These are phyloP conservation scores for Prunus campanulata DNA, from an alignment of 306 rosid genomes.

Conservation along the genomic window DNA sequence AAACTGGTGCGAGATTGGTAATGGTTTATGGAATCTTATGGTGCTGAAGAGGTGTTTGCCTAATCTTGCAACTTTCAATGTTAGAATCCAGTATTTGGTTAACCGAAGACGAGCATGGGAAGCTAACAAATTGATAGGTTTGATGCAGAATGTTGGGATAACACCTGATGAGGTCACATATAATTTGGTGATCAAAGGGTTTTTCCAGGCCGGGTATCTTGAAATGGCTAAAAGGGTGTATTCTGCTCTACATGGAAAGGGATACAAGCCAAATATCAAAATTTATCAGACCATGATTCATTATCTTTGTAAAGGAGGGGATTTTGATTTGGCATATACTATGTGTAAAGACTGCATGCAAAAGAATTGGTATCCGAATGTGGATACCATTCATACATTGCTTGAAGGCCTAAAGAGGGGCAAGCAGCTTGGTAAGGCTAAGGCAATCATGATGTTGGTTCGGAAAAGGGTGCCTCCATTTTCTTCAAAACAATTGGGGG, in stretches of 20 bases:
- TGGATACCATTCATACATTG: slow-evolving; percentile 53
- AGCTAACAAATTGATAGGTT: slow-evolving; percentile 48
- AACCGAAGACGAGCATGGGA: slow-evolving; percentile 60
- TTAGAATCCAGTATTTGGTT: slow-evolving; percentile 59
- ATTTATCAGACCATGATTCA: slow-evolving; percentile 87
- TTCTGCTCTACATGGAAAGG: slow-evolving; percentile 42
- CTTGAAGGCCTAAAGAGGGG: slow-evolving; percentile 53
- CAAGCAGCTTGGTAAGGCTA: slow-evolving; percentile 45
- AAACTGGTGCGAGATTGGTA: slow-evolving; percentile 50
- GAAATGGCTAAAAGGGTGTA: slow-evolving; percentile 75
- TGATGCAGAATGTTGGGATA: slow-evolving; percentile 54
- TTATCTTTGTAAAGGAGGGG: slow-evolving; percentile 61
- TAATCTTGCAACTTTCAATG: slow-evolving; percentile 63
- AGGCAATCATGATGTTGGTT: slow-evolving; percentile 40
- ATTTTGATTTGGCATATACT: slow-evolving; percentile 49
- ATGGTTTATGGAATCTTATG: slow-evolving; percentile 83
- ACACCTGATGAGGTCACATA: slow-evolving; percentile 61
- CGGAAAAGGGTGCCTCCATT: slow-evolving; percentile 53
- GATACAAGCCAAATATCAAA: slow-evolving; percentile 49
- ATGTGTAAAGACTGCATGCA: slow-evolving; percentile 57
- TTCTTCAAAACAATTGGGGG: slow-evolving; percentile 34
- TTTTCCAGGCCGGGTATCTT: slow-evolving; percentile 49
- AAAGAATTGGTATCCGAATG: slow-evolving; percentile 64
- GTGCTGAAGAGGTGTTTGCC: slow-evolving; percentile 63
- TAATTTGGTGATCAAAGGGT: slow-evolving; percentile 74